Base-by-base conservation (phyloP, 768 basidiomycete genomes). In the Hygrophorus russula region DNA sequence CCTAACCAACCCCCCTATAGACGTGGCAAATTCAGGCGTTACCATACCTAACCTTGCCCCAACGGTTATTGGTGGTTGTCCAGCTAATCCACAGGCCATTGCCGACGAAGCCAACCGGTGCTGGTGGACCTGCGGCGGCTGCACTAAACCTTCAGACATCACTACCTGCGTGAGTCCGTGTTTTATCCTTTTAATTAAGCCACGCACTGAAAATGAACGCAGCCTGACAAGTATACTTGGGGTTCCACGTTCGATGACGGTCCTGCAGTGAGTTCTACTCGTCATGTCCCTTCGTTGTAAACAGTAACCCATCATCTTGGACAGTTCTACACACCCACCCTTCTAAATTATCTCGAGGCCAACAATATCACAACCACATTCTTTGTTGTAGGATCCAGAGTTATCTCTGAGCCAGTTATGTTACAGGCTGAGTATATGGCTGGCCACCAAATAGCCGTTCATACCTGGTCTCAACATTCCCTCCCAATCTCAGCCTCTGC, bases 381-480 rank as follows among this genome's bases (percentile, higher is more conserved):
- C 70, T 94, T 91, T 60, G 73, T 79, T 47, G 84, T 91, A 47
- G 87, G 90, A 37, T 90, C 88, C 14, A 79, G 89, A 41, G 77
- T 66, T 36, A 72, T 89, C 49, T 78, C 77, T 0, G 75, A 78
- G 59, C 87, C 87, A 1, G 58, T 64, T 17, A 76, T 76, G 51
- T 62, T 88, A 6, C 86, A 85, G 55, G 61, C 70, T 13, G 76
- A 91, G 65, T 89, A 87, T 65, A 75, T 88, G 70, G 56, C 56
- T 27, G 74, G 78, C 5, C 87, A 94, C 55, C 89, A 94, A 53
- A 74, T 92, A 49, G 80, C 77, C 1, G 71, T 73, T 7, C 71
- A 74, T 51, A 74, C 73, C 2, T 74, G 86, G 84, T 79, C 79
- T 41, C 88, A 91, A 58, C 70, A 76, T 3, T 51, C 68, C 6